Evolutionary conservation across 2,329 filamentous ascomycete genomes (phyloP), one percentile per base, ranked within the genome.

Genomic region (Colletotrichum musae): DNA sequence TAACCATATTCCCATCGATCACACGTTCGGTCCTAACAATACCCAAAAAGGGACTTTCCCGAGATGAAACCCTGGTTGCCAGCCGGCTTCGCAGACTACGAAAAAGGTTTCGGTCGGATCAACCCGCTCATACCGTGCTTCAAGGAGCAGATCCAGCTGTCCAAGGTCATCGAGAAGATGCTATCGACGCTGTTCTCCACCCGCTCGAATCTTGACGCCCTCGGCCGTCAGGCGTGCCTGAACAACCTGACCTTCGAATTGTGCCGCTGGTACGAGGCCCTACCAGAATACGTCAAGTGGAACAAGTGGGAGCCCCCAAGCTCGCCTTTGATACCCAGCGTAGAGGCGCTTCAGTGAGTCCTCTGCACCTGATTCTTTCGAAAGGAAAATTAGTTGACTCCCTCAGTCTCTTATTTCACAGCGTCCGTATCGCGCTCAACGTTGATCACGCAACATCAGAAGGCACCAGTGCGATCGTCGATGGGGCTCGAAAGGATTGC

Each of bases 381-480:
- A 6, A 32, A 32, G 28, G 28, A 32, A 32, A 32, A 32, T 5
- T 21, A 1, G 13, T 9, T 3, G 4, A 2, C 0, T 4, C 69
- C 68, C 51, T 9, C 9, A 67, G 51, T 7, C 54, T 75, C 1
- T 48, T 76, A 1, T 76, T 73, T n/a, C 65, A 75, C 51, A 75
- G 74, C 32, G 70, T 72, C 6, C 74, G 74, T 1, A 76, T 76
- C 21, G 70, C 71, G 2, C 67, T 77, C 3, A 75, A 77, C 53
- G 72, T 72, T 41, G 73, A 74, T 52, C 57, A 71, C 13, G 69
- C 70, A 39, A 26, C 54, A 3, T 67, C 64, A 2, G 43, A 21
- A 2, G 39, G 39, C 16, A 18, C 1, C 12, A 16, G 58, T 3
- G 32, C 47, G 21, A 26, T 52, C 9, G n/a, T 56, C 54, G 50